phyloP scores from a whole-genome alignment of 2,329 filamentous ascomycete genomes.

The Fusarium poae region DNA sequence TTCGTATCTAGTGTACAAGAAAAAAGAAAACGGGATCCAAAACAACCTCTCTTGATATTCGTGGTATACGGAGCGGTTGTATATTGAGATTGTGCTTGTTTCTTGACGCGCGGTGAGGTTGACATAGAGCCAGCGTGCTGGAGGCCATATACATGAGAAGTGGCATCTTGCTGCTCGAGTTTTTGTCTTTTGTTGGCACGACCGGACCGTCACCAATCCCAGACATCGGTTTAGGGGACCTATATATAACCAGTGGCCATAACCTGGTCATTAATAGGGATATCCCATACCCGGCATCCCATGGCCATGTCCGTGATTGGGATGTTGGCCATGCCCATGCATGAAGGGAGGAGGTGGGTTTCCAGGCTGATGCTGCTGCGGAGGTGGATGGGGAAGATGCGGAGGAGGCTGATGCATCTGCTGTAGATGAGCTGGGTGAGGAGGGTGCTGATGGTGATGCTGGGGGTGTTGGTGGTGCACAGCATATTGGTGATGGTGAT shows the following conservation, averaged over 20 bases:
- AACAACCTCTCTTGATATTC: slow-evolving; percentile 42
- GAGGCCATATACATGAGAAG: slow-evolving; percentile 6
- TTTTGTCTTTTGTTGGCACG: not conserved
- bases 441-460: slow-evolving; percentile 36
- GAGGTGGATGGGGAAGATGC: slow-evolving; percentile 37
- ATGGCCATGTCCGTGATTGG: slow-evolving; percentile 27
- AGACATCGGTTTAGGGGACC: not conserved
- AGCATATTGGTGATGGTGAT: slow-evolving; percentile 35
- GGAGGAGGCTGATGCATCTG: slow-evolving; percentile 40
- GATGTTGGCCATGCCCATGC: slow-evolving; percentile 40
- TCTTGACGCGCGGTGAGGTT: slow-evolving; percentile 25
- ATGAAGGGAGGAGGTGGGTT: slow-evolving; percentile 40
- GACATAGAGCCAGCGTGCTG: slow-evolving; percentile 24
- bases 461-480: slow-evolving; percentile 31
- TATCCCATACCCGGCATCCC: slow-evolving; percentile 50
- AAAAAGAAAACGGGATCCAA: slow-evolving; percentile 43
- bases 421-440: slow-evolving; percentile 34
- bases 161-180: slow-evolving; percentile 18
- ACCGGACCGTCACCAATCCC: not conserved
- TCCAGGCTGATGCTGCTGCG: slow-evolving; percentile 42
- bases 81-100: slow-evolving; percentile 26
- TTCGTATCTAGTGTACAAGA: slow-evolving; percentile 45
- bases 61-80: slow-evolving; percentile 45
- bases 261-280: slow-evolving; percentile 38
- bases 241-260: not conserved